These are phyloP conservation scores for Anethum foeniculum DNA, from an alignment of 140 eudicot species.

Conservation along the genomic window DNA sequence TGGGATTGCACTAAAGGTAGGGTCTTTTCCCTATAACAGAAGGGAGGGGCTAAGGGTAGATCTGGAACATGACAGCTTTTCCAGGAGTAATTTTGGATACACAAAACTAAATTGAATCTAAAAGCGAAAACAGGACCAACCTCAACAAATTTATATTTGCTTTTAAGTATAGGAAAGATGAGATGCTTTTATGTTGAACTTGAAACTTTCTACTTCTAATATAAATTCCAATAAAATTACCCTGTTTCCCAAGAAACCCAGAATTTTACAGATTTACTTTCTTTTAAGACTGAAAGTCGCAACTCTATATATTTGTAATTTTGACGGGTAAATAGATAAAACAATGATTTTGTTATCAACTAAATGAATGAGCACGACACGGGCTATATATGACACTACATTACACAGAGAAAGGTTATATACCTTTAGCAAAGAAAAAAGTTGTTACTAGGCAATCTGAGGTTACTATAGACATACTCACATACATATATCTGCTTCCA, in stretches of 20 bases:
- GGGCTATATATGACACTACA: neutral
- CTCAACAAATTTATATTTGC: slow-evolving; percentile 10
- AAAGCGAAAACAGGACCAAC: slow-evolving; percentile 5
- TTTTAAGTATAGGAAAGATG: slow-evolving; percentile 6
- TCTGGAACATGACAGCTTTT: neutral
- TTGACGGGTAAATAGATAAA: neutral
- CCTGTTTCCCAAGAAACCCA: neutral
- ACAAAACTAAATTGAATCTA: neutral
- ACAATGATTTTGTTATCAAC: neutral
- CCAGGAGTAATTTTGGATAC: neutral
- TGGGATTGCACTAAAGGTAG: neutral
- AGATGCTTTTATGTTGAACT: neutral
- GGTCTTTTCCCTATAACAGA: neutral
- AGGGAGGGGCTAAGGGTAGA: neutral
- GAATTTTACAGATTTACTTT: neutral
- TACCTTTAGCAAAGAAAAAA: neutral
- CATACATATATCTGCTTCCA: neutral
- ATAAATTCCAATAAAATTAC: neutral
- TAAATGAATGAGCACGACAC: neutral
- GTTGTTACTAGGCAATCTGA: neutral
- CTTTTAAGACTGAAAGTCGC: neutral
- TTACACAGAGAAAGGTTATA: neutral
- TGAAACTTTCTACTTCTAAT: neutral
- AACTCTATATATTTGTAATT: neutral
- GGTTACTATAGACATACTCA: neutral